These are phyloP conservation scores for Colletotrichum somersetense DNA, from an alignment of 2,329 filamentous ascomycete genomes.

Conservation along the genomic window DNA sequence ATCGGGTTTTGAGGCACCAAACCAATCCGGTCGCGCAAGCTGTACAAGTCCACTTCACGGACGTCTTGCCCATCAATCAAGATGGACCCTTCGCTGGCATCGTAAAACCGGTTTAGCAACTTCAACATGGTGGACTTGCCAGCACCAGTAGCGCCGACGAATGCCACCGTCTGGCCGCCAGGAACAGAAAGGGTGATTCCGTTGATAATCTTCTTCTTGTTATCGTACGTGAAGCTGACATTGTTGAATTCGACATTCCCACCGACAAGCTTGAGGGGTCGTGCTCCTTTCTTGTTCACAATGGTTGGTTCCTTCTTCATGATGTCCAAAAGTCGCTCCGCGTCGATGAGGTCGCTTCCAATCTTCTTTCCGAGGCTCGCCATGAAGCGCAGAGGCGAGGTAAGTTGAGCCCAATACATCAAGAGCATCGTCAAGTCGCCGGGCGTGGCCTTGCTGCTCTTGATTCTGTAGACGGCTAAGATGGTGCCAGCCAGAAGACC, in stretches of 20 bases:
- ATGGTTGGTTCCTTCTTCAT: slow-evolving; percentile 70
- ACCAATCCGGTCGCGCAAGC: slow-evolving; percentile 66
- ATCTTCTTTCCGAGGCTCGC: slow-evolving; percentile 67
- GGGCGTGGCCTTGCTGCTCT: slow-evolving; percentile 68
- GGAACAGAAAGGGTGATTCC: slow-evolving; percentile 63
- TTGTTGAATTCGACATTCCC: slow-evolving; percentile 67
- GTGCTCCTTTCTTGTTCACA: slow-evolving; percentile 63
- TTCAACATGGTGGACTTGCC: slow-evolving; percentile 71
- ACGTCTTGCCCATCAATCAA: slow-evolving; percentile 69
- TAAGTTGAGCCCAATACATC: slow-evolving; percentile 81
- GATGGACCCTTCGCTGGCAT: slow-evolving; percentile 65
- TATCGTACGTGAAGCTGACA: slow-evolving; percentile 71
- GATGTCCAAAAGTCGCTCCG: slow-evolving; percentile 68
- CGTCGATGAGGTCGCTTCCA: slow-evolving; percentile 68
- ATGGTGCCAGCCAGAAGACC: slow-evolving; percentile 76
- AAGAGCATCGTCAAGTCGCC: slow-evolving; percentile 79
- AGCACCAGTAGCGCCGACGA: slow-evolving; percentile 71
- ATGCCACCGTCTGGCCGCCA: slow-evolving; percentile 68
- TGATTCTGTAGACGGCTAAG: slow-evolving; percentile 75
- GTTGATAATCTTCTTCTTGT: slow-evolving; percentile 69
- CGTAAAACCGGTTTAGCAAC: slow-evolving; percentile 71
- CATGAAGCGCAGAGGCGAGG: slow-evolving; percentile 79
- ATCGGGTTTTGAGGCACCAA: slow-evolving; percentile 69
- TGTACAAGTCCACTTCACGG: slow-evolving; percentile 64
- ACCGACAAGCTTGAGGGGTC: slow-evolving; percentile 62